Conservation (phyloP, 1,284 basidiomycete species). For the Irpex sp. region DNA sequence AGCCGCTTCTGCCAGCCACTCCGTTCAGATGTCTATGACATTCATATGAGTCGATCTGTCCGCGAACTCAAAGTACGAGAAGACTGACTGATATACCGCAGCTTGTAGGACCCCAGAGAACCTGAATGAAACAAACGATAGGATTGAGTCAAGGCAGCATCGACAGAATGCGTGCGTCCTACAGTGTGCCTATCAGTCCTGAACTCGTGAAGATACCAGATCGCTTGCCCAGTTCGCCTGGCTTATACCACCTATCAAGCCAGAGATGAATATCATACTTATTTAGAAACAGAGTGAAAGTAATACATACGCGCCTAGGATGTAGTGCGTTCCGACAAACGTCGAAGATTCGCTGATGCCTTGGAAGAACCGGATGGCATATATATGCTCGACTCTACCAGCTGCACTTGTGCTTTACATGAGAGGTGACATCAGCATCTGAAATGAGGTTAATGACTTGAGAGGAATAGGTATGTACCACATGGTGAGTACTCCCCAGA, state of each 20-base stretch:
- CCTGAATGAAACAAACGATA: conserved; percentile 24
- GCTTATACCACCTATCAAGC: conserved; percentile 57
- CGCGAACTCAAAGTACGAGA: not conserved
- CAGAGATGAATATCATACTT: not conserved
- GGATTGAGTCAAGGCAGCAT: too few relatives aligned
- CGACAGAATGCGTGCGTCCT: not conserved
- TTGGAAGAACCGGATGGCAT: conserved; percentile 70
- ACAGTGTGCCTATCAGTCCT: conserved; percentile 61
- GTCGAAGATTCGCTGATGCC: conserved; percentile 70
- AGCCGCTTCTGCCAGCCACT: conserved; percentile 51
- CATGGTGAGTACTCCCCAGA: conserved; percentile 62
- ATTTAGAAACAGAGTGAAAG: not conserved
- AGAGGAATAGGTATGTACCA: conserved; percentile 32
- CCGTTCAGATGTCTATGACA: conserved; percentile 48
- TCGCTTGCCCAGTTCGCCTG: conserved; percentile 62
- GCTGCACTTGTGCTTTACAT: conserved; percentile 47
- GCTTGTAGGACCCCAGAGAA: conserved; percentile 72
- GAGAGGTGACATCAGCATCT: not conserved
- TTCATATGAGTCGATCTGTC: not conserved
- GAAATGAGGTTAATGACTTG: not conserved
- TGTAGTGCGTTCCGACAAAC: conserved; percentile 70
- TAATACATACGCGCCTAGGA: conserved; percentile 55
- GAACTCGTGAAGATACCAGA: conserved; percentile 69
- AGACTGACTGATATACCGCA: conserved; percentile 48
- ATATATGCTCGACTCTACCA: conserved; percentile 55